Evolutionary conservation across 2,329 filamentous ascomycete genomes (phyloP), one percentile per base, ranked within the genome.

Genomic region (Arthroderma sp.): DNA sequence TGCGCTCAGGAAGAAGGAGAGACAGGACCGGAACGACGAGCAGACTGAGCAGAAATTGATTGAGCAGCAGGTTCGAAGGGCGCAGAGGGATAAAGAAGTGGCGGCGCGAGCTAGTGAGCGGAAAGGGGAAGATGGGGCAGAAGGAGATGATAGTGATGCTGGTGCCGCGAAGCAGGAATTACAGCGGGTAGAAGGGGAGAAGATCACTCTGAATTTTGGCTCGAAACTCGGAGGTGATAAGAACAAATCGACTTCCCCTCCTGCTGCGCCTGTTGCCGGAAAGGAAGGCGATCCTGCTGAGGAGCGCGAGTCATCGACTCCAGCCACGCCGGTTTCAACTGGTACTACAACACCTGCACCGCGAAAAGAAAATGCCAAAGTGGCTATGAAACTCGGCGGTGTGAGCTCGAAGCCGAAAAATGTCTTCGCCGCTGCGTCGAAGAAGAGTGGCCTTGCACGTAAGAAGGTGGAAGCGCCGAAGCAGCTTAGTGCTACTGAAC

Each of bases 11-110:
- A 80, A 81, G 58, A 89, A 86, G 62, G 88, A 95, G 61, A 76
- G 83, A 45, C 80, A 88, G 62, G 88, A 95, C 55, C 85, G 84
- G 53, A 86, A 87, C 2, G 88, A 95, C 54, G 89, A 96, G 60
- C 85, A 93, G 64, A 88, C 96, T 65, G 82, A 89, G 63, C 78
- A 76, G 57, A 72, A 88, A 68, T 80, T 98, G 68, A 80, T 98
- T 38, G 74, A 76, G 55, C 83, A 85, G 58, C 91, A 96, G 70
- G 84, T 96, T 40, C 77, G 78, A 60, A 72, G 83, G 47, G 88
- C 88, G 2, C 73, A 78, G 9, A 31, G 32, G 33, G 36, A 38
- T 22, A 40, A 6, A 31, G 36, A 15, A 29, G 31, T 30, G 4
- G 39, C 6, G 15, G 15, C 15, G 15, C 15, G 15, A 22, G 3